A percentile compares a stretch with the other conserved stretches of the same genome.
Evolutionary conservation across 1,284 basidiomycete species (phyloP).

Genomic region (Vanrija pseudolonga): DNA sequence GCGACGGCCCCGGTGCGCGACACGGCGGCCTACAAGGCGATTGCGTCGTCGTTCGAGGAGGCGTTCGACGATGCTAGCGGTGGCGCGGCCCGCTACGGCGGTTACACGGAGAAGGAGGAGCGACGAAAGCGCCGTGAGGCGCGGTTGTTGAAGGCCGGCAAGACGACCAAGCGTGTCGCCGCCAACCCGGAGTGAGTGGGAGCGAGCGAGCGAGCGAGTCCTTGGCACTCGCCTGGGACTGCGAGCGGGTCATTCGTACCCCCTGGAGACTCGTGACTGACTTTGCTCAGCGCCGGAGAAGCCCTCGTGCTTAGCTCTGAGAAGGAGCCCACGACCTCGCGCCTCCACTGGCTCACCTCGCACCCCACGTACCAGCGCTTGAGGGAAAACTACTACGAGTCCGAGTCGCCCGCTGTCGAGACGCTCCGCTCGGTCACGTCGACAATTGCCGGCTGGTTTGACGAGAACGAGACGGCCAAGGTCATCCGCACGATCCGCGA

Average conservation of each 20-base stretch:
- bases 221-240: no score
- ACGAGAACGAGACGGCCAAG: slow-evolving; percentile 96
- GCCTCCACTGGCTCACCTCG: slow-evolving; percentile 56
- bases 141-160: slow-evolving; percentile 77
- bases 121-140: slow-evolving; percentile 69
- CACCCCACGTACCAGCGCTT: slow-evolving; percentile 55
- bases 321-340: slow-evolving; percentile 38
- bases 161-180: slow-evolving; percentile 56
- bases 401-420: slow-evolving; percentile 84
- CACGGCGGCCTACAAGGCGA: slow-evolving; percentile 87
- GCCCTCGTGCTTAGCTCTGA: slow-evolving; percentile 71
- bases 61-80: slow-evolving; percentile 79
- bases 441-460: slow-evolving; percentile 80
- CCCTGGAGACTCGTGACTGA: slow-evolving; percentile 4
- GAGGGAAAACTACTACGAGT: slow-evolving; percentile 79
- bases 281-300: slow-evolving; percentile 69
- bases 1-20: slow-evolving; percentile 92
- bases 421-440: slow-evolving; percentile 77
- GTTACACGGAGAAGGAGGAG: slow-evolving; percentile 88
- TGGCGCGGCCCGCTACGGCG: slow-evolving; percentile 71
- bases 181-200: slow-evolving; percentile 72
- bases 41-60: slow-evolving; percentile 84
- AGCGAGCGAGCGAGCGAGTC: no score
- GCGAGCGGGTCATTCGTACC: no score
- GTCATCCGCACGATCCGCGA: slow-evolving; percentile 82